phyloP scores from a whole-genome alignment of 306 rosid species.

The Rosa chinensis region DNA sequence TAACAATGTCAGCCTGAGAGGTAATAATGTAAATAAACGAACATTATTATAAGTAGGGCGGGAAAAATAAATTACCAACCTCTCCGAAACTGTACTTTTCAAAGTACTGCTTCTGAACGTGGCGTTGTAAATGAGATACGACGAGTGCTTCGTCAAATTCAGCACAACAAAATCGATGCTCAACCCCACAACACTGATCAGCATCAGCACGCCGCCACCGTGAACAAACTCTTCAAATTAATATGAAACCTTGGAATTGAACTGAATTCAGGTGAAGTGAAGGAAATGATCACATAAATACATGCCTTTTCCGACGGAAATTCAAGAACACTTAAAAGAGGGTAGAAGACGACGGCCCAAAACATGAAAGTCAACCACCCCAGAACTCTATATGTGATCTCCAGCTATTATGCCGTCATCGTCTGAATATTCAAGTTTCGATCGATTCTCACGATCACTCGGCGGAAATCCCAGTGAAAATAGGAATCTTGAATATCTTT shows the following conservation, averaged over 20 bases:
- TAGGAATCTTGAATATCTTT: too few relatives aligned
- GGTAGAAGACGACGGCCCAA: conserved; percentile 82
- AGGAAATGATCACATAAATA: not conserved
- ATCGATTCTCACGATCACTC: conserved; percentile 4
- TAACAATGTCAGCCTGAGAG: not conserved
- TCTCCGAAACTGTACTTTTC: conserved; percentile 59
- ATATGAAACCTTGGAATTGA: not conserved
- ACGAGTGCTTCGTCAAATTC: conserved; percentile 78
- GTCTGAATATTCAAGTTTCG: conserved; percentile 23
- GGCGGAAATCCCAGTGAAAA: conserved; percentile 1
- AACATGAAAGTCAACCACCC: conserved; percentile 74
- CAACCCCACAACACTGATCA: conserved; percentile 76
- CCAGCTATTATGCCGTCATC: conserved; percentile 46
- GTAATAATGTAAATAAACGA: not conserved
- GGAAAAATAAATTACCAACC: conserved; percentile 39
- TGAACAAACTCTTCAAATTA: not conserved
- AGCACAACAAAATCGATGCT: conserved; percentile 78
- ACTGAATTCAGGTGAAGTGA: not conserved
- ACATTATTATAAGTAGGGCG: not conserved
- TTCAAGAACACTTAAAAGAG: conserved; percentile 69
- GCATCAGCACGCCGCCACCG: not conserved
- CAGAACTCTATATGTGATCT: conserved; percentile 56
- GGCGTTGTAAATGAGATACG: conserved; percentile 80
- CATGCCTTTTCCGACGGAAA: conserved; percentile 73
- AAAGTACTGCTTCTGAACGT: conserved; percentile 61